These are phyloP conservation scores for Aspergillus awamori DNA, from an alignment of 2,329 filamentous ascomycete species.

Conservation along the genomic window DNA sequence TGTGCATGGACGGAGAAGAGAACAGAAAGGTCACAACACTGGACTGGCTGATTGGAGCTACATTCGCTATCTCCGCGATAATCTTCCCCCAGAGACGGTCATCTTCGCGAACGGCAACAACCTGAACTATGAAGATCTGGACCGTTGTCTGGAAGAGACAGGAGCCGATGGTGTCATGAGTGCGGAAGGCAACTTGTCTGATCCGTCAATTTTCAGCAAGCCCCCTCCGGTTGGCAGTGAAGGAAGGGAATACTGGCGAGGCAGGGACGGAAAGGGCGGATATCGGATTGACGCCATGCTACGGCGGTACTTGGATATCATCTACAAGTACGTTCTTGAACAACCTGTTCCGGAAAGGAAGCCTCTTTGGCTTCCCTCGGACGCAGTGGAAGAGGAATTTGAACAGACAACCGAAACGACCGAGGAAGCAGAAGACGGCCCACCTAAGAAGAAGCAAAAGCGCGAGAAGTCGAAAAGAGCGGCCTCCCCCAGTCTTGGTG, in stretches of 20 bases:
- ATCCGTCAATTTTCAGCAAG: constrained; percentile 81
- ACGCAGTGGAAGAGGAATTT: constrained; percentile 38
- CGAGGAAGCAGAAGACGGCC: constrained; percentile 50
- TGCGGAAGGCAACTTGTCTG: constrained; percentile 90
- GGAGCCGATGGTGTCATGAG: constrained; percentile 94
- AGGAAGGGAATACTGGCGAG: constrained; percentile 83
- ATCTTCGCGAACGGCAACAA: constrained; percentile 98
- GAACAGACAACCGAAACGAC: constrained; percentile 21
- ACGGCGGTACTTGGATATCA: constrained; percentile 85
- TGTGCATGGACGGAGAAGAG: constrained; percentile 82
- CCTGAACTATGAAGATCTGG: constrained; percentile 75
- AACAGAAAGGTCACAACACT: constrained; percentile 95
- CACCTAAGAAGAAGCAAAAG: constrained; percentile 54
- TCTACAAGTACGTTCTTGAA: constrained; percentile 75
- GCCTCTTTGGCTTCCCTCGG: constrained; percentile 71
- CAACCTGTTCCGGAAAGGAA: constrained; percentile 64
- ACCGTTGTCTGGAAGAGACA: constrained; percentile 75
- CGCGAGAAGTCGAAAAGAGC: constrained; percentile 49
- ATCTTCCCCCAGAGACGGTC: constrained; percentile 82
- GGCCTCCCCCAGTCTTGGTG: constrained; percentile 68
- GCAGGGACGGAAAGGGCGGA: constrained; percentile 75
- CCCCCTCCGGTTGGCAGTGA: constrained; percentile 66
- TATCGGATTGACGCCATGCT: constrained; percentile 88
- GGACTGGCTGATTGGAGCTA: constrained; percentile 90
- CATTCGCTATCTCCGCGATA: constrained; percentile 79